Base-by-base conservation (phyloP, 2,329 filamentous ascomycete genomes). In the Pyricularia grisea region DNA sequence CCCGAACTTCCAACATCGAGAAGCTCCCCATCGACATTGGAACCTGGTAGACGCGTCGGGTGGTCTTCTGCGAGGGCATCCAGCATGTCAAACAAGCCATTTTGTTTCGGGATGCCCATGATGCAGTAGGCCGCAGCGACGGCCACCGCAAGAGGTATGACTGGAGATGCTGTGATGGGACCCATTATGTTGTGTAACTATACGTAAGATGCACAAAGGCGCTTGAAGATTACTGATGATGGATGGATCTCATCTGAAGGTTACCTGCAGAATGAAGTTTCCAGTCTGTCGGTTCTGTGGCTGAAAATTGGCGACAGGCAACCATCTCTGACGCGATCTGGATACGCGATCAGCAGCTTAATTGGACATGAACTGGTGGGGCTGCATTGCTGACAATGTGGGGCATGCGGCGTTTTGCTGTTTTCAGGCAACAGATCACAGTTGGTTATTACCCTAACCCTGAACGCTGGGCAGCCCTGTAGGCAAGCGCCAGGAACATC, bases 71-170 rank as follows among this genome's bases (percentile, higher is more conserved):
- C 67, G 1, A 36, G 31, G 4, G 30, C 11, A 6, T 20, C 58
- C 17, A 63, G 10, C 27, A 63, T 28, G 28, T 25, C 28, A 55
- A 36, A 36, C 4, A 64, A n/a, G 58, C 67, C 67, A 36, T 33
- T 68, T 4, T 36, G 50, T 6, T 42, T 20, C 20, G 1, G 9
- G 11, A 68, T 55, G 58, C 58, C 55, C 6, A 68, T 20, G n/a
- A 68, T 68, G 28, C 67, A 68, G 58, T 68, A 68, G 17, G 30
- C 67, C 30, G 65, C 65, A 25, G 58, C 58, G 10, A n/a, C 36
- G 7, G 65, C 65, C 14, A 20, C 33, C 1, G 33, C 36, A 12
- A 67, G 65, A 9, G 65, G 33, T 23, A 67, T 23, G n/a, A 67
- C n/a, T 25, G 58, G 23, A 3, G 58, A 61, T 23, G 58, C 14